Evolutionary conservation across 1,139 yeast species (phyloP), one percentile per base, ranked within the genome.

Genomic region (Geotrichum fermentans): DNA sequence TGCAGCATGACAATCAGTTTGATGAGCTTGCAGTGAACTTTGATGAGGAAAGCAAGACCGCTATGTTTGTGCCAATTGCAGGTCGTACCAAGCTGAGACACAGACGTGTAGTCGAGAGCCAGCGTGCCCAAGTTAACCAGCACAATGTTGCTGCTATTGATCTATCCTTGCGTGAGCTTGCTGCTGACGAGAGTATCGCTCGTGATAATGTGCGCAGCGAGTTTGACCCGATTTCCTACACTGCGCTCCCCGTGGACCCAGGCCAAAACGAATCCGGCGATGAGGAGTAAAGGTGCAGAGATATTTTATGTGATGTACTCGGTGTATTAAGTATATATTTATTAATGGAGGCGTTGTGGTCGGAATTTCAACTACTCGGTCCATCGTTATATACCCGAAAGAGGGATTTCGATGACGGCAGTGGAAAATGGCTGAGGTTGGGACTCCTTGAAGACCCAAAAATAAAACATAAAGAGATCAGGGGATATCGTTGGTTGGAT

Each of bases 1-100:
- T 75, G 48, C 71, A 75, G 47, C 72, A 72, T 52, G 58, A 68
- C 34, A 71, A 71, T 52, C 68, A 71, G 16, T 73, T 76, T 57
- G 78, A 83, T 30, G 89, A 83, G 56, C 67, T 82, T 45, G 77
- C 78, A 0, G 63, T 82, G 32, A 71, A 77, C 26, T 72, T 79
- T 55, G 78, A 78, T 53, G 73, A 72, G 33, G 74, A 73, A 40
- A 77, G 76, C 54, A 73, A 80, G 36, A 73, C 73, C n/a, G 92
- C 90, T 1, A 77, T 74, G 58, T 92, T 84, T 65, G 79, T 83
- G 53, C 96, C 97, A 8, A 71, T 90, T 22, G 73, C 79, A 13
- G 90, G 94, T 32, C 81, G 83, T 58, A 77, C 88, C 43, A 94
- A 83, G 58, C 77, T 92, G 63, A 87, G 85, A 70, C 83, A 90